Conservation (phyloP, 257 asterid species). For the Salvia rosmarinus region DNA sequence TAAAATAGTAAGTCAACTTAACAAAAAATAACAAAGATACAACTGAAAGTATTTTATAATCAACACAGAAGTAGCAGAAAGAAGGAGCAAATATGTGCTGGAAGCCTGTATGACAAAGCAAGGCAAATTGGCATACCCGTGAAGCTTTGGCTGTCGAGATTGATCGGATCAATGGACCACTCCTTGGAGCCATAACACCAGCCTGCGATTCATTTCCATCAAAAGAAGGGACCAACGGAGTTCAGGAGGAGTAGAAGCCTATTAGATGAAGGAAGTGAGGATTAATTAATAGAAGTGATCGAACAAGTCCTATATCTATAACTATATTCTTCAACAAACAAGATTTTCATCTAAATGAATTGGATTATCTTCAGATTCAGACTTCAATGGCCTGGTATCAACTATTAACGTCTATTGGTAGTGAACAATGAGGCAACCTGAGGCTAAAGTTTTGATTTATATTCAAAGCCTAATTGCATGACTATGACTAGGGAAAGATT, state of each 20-base stretch:
- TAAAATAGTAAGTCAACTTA: constrained; percentile 11
- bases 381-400: not conserved
- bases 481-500: constrained; percentile 1
- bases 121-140: constrained; percentile 62
- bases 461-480: constrained; percentile 11
- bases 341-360: constrained; percentile 14
- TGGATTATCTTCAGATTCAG: constrained; percentile 16
- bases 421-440: constrained; percentile 17
- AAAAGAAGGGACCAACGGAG: constrained; percentile 82
- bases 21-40: constrained; percentile 13
- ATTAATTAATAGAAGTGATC: constrained; percentile 16
- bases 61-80: constrained; percentile 16
- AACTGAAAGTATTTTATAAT: constrained; percentile 12
- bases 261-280: constrained; percentile 29
- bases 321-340: not conserved
- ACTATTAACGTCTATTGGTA: constrained; percentile 1
- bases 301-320: constrained; percentile 4
- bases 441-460: not conserved
- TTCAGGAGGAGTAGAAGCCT: constrained; percentile 99
- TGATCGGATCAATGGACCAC: constrained; percentile 67
- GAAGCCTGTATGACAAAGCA: constrained; percentile 26
- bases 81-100: constrained; percentile 19
- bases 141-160: constrained; percentile 78
- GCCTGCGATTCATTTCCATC: constrained; percentile 69
- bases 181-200: constrained; percentile 62